phyloP scores from a whole-genome alignment of 139 green algal genomes.

The Chlamydomonas schloesseri region DNA sequence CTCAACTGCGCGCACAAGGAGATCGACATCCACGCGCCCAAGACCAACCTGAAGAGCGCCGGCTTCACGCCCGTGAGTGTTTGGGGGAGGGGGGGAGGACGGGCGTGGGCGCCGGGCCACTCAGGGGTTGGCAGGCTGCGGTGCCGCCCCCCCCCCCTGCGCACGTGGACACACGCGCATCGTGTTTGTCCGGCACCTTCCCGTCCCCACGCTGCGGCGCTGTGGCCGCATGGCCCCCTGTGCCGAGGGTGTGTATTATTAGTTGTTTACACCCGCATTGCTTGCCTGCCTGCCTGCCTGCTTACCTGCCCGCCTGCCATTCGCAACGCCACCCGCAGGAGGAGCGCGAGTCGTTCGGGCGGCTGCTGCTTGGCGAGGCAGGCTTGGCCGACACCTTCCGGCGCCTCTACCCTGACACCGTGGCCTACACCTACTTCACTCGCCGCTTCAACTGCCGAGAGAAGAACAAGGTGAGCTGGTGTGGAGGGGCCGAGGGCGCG shows the following conservation, averaged over 20 bases:
- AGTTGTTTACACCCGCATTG: no score
- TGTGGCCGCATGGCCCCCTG: no score
- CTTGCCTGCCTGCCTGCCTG: no score
- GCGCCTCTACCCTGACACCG: slow-evolving; percentile 63
- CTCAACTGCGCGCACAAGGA: slow-evolving; percentile 71
- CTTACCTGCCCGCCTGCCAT: no score
- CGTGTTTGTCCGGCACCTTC: no score
- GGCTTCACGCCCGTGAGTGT: slow-evolving; percentile 76
- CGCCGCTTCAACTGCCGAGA: slow-evolving; percentile 61
- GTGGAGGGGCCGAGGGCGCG: background rate
- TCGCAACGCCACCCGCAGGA: slow-evolving; percentile 55
- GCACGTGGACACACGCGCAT: no score
- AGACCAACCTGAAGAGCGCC: slow-evolving; percentile 75
- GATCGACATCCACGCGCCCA: slow-evolving; percentile 86
- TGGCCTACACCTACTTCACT: slow-evolving; percentile 83
- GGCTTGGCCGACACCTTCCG: slow-evolving; percentile 78
- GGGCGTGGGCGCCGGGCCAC: no score
- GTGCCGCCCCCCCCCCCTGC: no score
- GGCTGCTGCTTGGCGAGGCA: slow-evolving; percentile 53
- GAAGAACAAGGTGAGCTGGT: slow-evolving; percentile 56
- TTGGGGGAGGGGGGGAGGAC: no score
- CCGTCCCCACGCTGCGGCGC: no score
- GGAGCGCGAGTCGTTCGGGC: slow-evolving; percentile 76
- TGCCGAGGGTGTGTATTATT: no score
- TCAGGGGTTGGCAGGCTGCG: no score